Evolutionary conservation across 495 filamentous ascomycete genomes (phyloP).

Genomic region (Penicillium steckii): DNA sequence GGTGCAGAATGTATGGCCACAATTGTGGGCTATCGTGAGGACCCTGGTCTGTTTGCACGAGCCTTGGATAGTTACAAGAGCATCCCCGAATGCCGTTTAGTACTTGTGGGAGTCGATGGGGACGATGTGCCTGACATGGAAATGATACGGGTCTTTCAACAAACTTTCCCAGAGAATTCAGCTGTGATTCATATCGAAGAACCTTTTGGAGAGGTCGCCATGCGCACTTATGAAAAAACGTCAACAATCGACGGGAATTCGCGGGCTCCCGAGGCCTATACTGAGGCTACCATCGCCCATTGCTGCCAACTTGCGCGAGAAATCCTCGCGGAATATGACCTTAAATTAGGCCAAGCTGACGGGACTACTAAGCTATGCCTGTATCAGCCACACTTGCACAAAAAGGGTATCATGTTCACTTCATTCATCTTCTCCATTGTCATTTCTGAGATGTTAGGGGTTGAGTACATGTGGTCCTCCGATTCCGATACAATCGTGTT

Average conservation of each 20-base stretch:
- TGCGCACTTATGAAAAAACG: constrained; percentile 27
- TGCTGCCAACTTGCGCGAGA: constrained; percentile 27
- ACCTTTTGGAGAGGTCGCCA: constrained; percentile 29
- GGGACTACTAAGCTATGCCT: constrained; percentile 24
- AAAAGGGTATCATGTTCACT: constrained; percentile 36
- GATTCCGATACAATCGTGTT: constrained; percentile 34
- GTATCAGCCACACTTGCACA: constrained; percentile 32
- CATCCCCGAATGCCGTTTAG: constrained; percentile 24
- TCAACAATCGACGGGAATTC: constrained; percentile 17
- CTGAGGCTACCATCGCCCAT: constrained; percentile 22
- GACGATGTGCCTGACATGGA: constrained; percentile 30
- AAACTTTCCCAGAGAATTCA: constrained; percentile 23
- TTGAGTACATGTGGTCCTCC: constrained; percentile 35
- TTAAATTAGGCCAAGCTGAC: constrained; percentile 13
- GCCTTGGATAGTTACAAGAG: constrained; percentile 31
- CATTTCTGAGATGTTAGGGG: constrained; percentile 26
- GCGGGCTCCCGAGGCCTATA: constrained; percentile 15
- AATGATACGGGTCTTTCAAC: constrained; percentile 31
- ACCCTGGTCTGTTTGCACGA: constrained; percentile 27
- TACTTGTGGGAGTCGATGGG: constrained; percentile 32
- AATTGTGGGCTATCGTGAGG: constrained; percentile 36
- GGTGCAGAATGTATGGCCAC: constrained; percentile 27
- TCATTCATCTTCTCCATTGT: constrained; percentile 34
- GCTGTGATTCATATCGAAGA: constrained; percentile 30
- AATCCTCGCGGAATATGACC: constrained; percentile 19